Percentiles rank a stretch among this genome's conserved stretches.
phyloP scores from a whole-genome alignment of 768 basidiomycete genomes.

The Podaxis pistillaris region DNA sequence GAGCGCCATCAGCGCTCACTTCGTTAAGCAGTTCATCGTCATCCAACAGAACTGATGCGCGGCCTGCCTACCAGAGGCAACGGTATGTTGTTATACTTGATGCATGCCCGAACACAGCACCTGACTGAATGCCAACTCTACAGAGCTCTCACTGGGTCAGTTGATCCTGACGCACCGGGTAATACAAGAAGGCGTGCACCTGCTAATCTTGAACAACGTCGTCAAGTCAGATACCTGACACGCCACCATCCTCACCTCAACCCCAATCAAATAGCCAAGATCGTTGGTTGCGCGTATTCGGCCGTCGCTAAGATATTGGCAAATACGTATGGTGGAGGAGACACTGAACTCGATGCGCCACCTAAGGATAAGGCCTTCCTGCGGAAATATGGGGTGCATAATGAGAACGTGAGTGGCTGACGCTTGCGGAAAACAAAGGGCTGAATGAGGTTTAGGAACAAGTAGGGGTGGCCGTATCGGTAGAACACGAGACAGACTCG shows the following conservation, averaged over 20 bases:
- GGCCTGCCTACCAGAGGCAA: neutral
- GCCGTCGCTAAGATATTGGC: neutral
- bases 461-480: neutral
- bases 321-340: neutral
- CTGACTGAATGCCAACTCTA: neutral
- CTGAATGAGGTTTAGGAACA: neutral
- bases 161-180: neutral
- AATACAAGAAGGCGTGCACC: neutral
- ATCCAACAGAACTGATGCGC: neutral
- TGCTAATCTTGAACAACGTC: slow-evolving; percentile 7
- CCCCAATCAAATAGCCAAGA: neutral
- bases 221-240: slow-evolving; percentile 7
- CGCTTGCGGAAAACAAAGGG: neutral
- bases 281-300: neutral
- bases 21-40: neutral
- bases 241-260: neutral
- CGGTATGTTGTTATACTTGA: neutral
- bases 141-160: neutral
- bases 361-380: slow-evolving; percentile 1
- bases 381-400: neutral
- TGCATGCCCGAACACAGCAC: neutral
- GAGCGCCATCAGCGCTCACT: neutral
- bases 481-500: neutral
- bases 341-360: neutral
- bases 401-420: neutral